Base-by-base conservation (phyloP, 2,329 filamentous ascomycete species). In the Pseudomassariella vexata region DNA sequence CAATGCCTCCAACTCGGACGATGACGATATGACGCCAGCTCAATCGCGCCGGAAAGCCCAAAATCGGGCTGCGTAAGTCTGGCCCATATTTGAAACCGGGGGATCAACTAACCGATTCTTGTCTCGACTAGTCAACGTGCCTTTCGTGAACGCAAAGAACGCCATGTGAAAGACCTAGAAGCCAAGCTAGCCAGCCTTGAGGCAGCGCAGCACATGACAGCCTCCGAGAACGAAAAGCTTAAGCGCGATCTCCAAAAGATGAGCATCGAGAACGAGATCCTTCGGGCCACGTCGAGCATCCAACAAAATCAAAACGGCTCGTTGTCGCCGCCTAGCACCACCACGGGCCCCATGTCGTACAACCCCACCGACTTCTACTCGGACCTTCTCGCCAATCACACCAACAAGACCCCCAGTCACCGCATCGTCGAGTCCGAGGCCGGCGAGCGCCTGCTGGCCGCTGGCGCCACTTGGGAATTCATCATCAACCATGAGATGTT, bases 91-190 rank as follows among this genome's bases (percentile, higher is more conserved):
- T n/a, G n/a, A n/a, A n/a, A n/a, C n/a, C n/a, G n/a, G n/a, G n/a
- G n/a, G n/a, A n/a, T n/a, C n/a, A n/a, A n/a, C n/a, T n/a, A n/a
- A n/a, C n/a, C n/a, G n/a, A n/a, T n/a, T n/a, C n/a, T n/a, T 28
- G 6, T 12, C 6, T 7, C 10, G n/a, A 8, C 22, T 41, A 95
- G 90, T 28, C 92, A 96, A 70, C 82, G 90, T 48, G 90, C 92
- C 19, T 96, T 96, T 59, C 86, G 90, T 39, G 90, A 96, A 60
- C 82, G 90, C 46, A 96, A 96, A 60, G 90, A 96, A 57, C 82
- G 81, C 36, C 89, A 94, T 52, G 88, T 96, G 41, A 89, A 89
- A 56, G 88, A 96, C 39, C 79, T 96, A 16, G 89, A 96, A 60
- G 76, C 79, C 36, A 92, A 94, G 56, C 78, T 96, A 18, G 81